phyloP scores from a whole-genome alignment of 768 basidiomycete genomes.

The Agaricus bisporus region DNA sequence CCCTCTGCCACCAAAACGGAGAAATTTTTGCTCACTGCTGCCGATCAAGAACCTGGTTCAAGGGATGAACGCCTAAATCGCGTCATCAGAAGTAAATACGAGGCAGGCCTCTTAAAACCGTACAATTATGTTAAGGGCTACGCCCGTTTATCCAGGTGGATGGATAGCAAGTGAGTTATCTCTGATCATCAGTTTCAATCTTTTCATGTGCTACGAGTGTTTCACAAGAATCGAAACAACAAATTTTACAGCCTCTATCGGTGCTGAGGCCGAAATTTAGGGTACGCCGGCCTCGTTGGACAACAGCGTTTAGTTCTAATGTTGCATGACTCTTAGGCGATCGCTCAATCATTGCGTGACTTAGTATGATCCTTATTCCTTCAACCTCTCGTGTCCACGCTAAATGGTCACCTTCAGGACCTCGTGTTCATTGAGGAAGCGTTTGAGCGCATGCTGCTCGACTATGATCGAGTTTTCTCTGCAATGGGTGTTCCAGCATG shows the following conservation, averaged over 20 bases:
- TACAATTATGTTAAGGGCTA: conserved; percentile 98
- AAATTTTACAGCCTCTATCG: conserved; percentile 85
- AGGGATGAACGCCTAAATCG: conserved; percentile 84
- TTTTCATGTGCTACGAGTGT: conserved; percentile 43
- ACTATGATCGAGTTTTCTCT: conserved; percentile 91
- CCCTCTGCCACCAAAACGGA: conserved; percentile 80
- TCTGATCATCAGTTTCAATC: neutral
- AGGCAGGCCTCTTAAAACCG: conserved; percentile 90
- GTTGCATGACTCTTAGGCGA: conserved; percentile 37
- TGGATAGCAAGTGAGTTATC: conserved; percentile 75
- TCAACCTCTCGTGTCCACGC: conserved; percentile 1
- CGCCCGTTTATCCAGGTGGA: conserved; percentile 86
- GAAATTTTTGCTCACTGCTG: conserved; percentile 85
- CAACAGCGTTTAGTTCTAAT: conserved; percentile 1
- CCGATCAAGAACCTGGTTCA: conserved; percentile 89
- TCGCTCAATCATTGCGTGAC: conserved; percentile 81
- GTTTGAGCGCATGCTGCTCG: conserved; percentile 90
- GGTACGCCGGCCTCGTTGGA: conserved; percentile 31
- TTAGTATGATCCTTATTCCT: conserved; percentile 39
- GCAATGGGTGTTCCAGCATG: conserved; percentile 98
- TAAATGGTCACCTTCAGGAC: conserved; percentile 43
- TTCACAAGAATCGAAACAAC: conserved; percentile 84
- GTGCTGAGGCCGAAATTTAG: conserved; percentile 82
- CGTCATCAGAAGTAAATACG: conserved; percentile 95
- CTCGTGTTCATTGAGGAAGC: conserved; percentile 97